Base-by-base conservation (phyloP, 441 rosid genomes). In the Bocquillonia castaneifolia region DNA sequence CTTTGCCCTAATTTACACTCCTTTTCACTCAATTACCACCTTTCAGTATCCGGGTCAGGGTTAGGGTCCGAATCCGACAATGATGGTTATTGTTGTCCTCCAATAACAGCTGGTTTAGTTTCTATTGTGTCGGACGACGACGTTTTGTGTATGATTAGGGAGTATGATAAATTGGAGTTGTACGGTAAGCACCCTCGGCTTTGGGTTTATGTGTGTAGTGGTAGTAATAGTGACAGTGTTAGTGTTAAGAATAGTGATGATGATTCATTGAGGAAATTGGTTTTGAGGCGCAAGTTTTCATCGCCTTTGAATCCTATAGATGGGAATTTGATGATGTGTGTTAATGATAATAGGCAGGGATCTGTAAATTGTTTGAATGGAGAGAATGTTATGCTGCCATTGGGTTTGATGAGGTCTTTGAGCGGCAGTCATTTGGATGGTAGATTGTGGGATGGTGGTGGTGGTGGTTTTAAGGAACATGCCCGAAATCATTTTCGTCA, bases 81-180 rank as follows among this genome's bases (percentile, higher is more conserved):
- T 13, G 15, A 47, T 1, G 51, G 10, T 15, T 3, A 2, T 44
- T 4, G 40, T 36, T 3, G 10, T 3, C 6, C 6, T 36, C 4
- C 4, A 36, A 10, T 3, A 3, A 3, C 10, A 10, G n/a, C 56
- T 26, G 68, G 69, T 44, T 61, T 76, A 1, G 73, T 73, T 28
- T 67, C 68, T 32, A 57, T 79, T 62, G 44, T 52, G 5, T 73
- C 74, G 17, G 76, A 79, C 56, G 80, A 73, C 20, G 82, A 76
- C 55, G 78, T 76, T 18, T 44, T 44, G 58, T 60, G 74, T 65
- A 79, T 79, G 82, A 58, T 76, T 70, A 59, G 73, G 23, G 82
- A 73, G 69, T 71, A 66, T 31, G 79, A 79, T 32, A 73, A 42
- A 54, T 32, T 76, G 25, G 78, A 70, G 72, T 15, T 66, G 48